These are phyloP conservation scores for Citropsis articulata DNA, from an alignment of 345 rosid genomes.

Conservation along the genomic window DNA sequence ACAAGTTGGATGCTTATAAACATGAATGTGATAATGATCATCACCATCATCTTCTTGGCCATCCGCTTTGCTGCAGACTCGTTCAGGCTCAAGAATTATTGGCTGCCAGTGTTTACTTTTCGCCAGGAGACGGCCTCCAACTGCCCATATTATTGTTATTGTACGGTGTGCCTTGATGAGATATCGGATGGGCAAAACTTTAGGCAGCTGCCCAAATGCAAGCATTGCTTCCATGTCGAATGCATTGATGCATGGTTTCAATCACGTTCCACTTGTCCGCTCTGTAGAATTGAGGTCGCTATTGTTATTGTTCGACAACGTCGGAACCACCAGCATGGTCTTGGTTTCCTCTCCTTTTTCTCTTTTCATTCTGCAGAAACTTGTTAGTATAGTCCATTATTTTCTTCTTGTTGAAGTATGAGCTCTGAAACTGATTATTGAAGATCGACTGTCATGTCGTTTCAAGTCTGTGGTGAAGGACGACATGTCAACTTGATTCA, in stretches of 20 bases:
- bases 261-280: constrained; percentile 50
- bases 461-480: no score
- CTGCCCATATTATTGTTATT: neutral
- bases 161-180: constrained; percentile 48
- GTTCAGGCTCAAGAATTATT: neutral
- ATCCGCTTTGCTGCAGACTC: neutral
- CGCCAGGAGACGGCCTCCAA: neutral
- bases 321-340: constrained; percentile 1
- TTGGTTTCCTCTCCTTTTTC: neutral
- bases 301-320: neutral
- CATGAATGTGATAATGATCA: neutral
- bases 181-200: constrained; percentile 32
- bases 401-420: no score
- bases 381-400: neutral
- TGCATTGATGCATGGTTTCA: constrained; percentile 61
- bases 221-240: constrained; percentile 49
- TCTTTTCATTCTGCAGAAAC: constrained; percentile 3
- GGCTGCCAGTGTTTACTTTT: neutral
- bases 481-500: no score
- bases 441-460: no score
- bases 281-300: constrained; percentile 35
- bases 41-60: constrained; percentile 4
- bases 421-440: no score
- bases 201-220: constrained; percentile 43
- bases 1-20: neutral